Conservation (phyloP, 306 rosid genomes). For the Clitoria ternatea region DNA sequence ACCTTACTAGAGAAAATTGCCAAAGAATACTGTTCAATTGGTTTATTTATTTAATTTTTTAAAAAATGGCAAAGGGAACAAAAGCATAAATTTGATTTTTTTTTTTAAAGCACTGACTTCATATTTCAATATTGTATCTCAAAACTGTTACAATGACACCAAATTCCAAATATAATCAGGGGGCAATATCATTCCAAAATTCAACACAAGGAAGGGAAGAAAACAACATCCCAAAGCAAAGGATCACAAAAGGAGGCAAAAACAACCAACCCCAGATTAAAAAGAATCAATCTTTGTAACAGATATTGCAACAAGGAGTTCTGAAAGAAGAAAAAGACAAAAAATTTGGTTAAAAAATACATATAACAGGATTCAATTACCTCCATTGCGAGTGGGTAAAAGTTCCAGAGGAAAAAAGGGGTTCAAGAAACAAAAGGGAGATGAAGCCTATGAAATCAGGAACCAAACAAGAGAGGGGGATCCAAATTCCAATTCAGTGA, state of each 20-base stretch:
- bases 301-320: neutral
- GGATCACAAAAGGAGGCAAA: neutral
- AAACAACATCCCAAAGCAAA: neutral
- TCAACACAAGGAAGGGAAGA: neutral
- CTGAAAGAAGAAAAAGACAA: neutral
- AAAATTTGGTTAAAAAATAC: neutral
- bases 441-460: constrained; percentile 28
- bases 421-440: constrained; percentile 34
- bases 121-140: neutral
- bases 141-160: neutral
- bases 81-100: neutral
- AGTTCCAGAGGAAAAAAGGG: constrained; percentile 31
- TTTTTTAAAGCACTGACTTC: neutral
- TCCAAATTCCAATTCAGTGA: constrained; percentile 30
- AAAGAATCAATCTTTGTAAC: constrained; percentile 1
- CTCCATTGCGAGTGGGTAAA: constrained; percentile 42
- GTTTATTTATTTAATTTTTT: neutral
- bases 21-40: neutral
- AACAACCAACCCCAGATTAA: constrained; percentile 15
- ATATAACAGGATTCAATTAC: constrained; percentile 36
- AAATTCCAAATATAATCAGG: neutral
- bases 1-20: neutral
- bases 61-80: neutral
- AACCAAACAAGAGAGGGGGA: neutral
- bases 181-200: neutral